These are phyloP conservation scores for Suhomyces sp. DNA, from an alignment of 805 yeast genomes.

Conservation along the genomic window DNA sequence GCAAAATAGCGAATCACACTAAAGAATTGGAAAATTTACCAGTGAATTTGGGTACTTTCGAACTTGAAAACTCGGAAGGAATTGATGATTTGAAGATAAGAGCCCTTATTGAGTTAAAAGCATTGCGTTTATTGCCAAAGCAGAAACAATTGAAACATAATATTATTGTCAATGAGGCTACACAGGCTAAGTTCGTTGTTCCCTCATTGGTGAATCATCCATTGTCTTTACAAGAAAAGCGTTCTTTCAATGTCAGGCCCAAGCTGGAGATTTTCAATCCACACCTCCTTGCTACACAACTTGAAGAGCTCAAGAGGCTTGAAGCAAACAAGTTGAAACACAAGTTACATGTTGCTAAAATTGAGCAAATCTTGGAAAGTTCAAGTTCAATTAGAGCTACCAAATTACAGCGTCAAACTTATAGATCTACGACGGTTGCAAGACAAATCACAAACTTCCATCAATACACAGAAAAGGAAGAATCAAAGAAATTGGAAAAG, in stretches of 20 bases:
- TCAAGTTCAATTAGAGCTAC: conserved; percentile 23
- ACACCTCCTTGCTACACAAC: conserved; percentile 69
- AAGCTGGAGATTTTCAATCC: conserved; percentile 74
- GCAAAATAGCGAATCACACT: conserved; percentile 57
- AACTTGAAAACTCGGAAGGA: conserved; percentile 28
- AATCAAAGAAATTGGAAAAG: conserved; percentile 69
- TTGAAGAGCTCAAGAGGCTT: conserved; percentile 67
- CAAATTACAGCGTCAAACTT: conserved; percentile 22
- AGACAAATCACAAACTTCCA: conserved; percentile 50
- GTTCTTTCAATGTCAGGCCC: conserved; percentile 66
- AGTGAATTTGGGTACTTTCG: conserved; percentile 62
- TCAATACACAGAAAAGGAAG: conserved; percentile 66
- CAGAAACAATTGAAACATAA: conserved; percentile 70
- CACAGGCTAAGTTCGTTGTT: conserved; percentile 55
- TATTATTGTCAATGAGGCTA: conserved; percentile 51
- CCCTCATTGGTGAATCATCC: conserved; percentile 53
- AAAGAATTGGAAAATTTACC: conserved; percentile 65
- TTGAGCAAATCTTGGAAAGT: conserved; percentile 24
- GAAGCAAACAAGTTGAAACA: conserved; percentile 38
- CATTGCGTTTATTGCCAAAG: conserved; percentile 61
- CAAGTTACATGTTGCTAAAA: conserved; percentile 24
- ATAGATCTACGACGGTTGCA: conserved; percentile 23
- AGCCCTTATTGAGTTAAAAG: conserved; percentile 68
- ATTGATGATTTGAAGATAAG: conserved; percentile 62
- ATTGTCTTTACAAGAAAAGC: conserved; percentile 61